Base-by-base conservation (phyloP, 2,329 filamentous ascomycete genomes). In the Neopestalotiopsis clavispora region DNA sequence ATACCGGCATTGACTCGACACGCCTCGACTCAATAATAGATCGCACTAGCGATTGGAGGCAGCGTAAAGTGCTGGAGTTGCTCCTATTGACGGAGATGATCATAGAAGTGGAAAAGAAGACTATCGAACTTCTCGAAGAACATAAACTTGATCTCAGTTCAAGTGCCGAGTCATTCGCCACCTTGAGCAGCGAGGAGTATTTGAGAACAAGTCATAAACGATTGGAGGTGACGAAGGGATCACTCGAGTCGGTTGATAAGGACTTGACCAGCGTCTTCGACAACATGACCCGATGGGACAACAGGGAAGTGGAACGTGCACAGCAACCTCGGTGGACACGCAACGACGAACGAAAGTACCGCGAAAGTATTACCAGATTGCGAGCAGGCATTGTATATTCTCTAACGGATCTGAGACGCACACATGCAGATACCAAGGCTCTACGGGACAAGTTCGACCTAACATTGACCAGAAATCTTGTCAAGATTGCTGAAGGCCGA, bases 271-370 rank as follows among this genome's bases (percentile, higher is more conserved):
- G 68, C 0, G 40, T 76, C 9, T 61, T 70, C 1, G 57, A 71
- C 2, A 71, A 42, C 14, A 28, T 78, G 13, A 65, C 72, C 4
- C 72, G 73, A 40, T 80, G 76, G 77, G 71, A 69, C 3, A 49
- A 64, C 0, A 72, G 77, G 1, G 77, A 78, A n/a, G 70, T 70
- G 17, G 74, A 75, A 0, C 74, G 75, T 1, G 74, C 65, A 57
- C 74, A 76, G 64, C 67, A 68, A 34, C 78, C 77, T 1, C 74
- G 78, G 3, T 80, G 78, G 78, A 79, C 77, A 0, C 72, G 71
- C 0, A 75, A 72, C 9, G 77, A 79, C 45, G 77, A 80, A 66
- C 69, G 73, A 17, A 78, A 77, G 65, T 78, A 80, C 28, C 70
- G 74, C 9, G 68, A 57, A 3, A 58, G 17, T 10, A 68, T 73